Percentiles rank a stretch among this genome's conserved stretches.
These are phyloP conservation scores for Daldinia sp. DNA, from an alignment of 2,329 filamentous ascomycete species.

Conservation along the genomic window DNA sequence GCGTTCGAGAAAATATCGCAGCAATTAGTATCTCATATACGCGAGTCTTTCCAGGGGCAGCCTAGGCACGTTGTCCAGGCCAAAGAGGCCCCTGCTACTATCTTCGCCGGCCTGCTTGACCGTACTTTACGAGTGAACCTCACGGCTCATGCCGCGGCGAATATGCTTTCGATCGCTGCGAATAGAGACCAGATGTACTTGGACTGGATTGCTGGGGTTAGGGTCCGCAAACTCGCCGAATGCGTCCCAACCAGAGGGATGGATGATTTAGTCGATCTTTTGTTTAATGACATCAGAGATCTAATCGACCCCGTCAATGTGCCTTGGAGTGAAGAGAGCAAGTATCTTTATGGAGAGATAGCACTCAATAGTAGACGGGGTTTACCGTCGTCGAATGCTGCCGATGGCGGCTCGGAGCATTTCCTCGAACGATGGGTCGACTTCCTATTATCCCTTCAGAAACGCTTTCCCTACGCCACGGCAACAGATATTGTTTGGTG, in stretches of 20 bases:
- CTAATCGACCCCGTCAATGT: slow-evolving; percentile 74
- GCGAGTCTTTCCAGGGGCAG: slow-evolving; percentile 83
- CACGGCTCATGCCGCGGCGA: slow-evolving; percentile 91
- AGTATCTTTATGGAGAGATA: slow-evolving; percentile 68
- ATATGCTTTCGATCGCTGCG: slow-evolving; percentile 86
- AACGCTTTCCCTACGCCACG: slow-evolving; percentile 76
- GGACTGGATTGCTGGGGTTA: slow-evolving; percentile 80
- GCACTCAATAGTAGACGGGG: slow-evolving; percentile 57
- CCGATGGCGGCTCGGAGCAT: slow-evolving; percentile 62
- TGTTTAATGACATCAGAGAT: slow-evolving; percentile 72
- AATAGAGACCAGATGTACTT: slow-evolving; percentile 95
- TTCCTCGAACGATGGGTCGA: slow-evolving; percentile 81
- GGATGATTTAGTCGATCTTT: slow-evolving; percentile 70
- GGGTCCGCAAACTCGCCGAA: slow-evolving; percentile 69
- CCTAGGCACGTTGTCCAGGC: slow-evolving; percentile 86
- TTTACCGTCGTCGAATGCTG: slow-evolving; percentile 49
- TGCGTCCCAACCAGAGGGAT: slow-evolving; percentile 69
- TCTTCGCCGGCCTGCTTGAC: slow-evolving; percentile 87
- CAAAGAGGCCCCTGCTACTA: slow-evolving; percentile 85
- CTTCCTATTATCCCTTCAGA: slow-evolving; percentile 74
- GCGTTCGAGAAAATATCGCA: slow-evolving; percentile 88
- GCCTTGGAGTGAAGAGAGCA: slow-evolving; percentile 69
- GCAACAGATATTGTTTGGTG: slow-evolving; percentile 78
- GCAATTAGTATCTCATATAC: slow-evolving; percentile 80
- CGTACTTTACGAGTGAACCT: slow-evolving; percentile 91